Evolutionary conservation across 2,329 filamentous ascomycete genomes (phyloP), one percentile per base, ranked within the genome.

Genomic region (Cercospora sp.): DNA sequence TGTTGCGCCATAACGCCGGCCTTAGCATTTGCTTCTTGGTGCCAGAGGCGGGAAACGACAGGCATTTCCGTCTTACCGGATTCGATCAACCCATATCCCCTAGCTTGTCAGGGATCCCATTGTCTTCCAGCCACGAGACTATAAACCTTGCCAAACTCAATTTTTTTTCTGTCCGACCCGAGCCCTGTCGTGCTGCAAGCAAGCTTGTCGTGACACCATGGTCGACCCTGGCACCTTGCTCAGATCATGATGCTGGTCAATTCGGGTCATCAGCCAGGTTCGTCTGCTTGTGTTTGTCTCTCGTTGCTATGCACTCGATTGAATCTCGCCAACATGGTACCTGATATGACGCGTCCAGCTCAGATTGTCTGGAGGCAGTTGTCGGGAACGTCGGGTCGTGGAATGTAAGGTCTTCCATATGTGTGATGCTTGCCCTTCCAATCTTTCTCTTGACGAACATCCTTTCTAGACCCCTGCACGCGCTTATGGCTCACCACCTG

Each of bases 1-100:
- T 62, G 59, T 62, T 62, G 34, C 59, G 55, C 55, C 55, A 59
- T 59, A 49, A 49, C 18, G 43, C 43, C 43, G 43, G 43, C 43
- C 43, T 49, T 18, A 21, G 43, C n/a, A 49, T 21, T 21, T 40
- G 37, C 37, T 40, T 40, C 37, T 40, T 40, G 13, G 16, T 40
- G 37, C 37, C 37, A 40, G 37, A 40, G 37, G 37, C 37, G 37
- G 37, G 37, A 40, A 40, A 40, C 37, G 43, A 49, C 43, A 49
- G 43, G 43, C 43, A 49, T 49, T 21, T 18, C 18, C n/a, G 43
- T 49, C 43, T 21, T 16, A 49, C 43, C 18, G n/a, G 43, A 49
- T 49, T 21, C 43, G 43, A 21, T 16, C n/a, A 49, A 49, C 8
- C 8, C n/a, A 49, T 21, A 1, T 3, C 6, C 43, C 43, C 43